Conservation (phyloP, 169 alveolate species). For the Perkinsus olseni region DNA sequence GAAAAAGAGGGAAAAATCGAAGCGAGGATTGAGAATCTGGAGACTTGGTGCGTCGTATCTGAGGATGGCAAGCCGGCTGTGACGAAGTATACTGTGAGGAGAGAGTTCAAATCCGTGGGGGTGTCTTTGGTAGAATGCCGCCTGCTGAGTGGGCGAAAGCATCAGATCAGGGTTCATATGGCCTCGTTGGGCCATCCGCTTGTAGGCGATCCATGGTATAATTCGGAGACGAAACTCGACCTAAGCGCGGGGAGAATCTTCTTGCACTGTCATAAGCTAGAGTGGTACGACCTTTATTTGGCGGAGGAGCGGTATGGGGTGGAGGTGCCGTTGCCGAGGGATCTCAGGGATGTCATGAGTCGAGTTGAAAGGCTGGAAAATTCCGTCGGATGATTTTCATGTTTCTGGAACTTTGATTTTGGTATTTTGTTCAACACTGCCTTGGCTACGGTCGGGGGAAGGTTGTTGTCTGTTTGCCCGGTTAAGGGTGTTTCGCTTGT, state of each 20-base stretch:
- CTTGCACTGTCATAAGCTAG: background rate
- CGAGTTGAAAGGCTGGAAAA: background rate
- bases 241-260: background rate
- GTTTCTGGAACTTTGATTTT: background rate
- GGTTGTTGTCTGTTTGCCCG: too few species aligned
- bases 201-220: background rate
- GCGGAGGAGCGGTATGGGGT: background rate
- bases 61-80: background rate
- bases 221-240: background rate
- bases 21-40: background rate
- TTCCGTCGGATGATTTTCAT: background rate
- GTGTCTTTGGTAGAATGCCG: slow-evolving; percentile 16
- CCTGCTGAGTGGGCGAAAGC: slow-evolving; percentile 7
- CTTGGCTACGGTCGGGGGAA: background rate
- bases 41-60: background rate
- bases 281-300: background rate
- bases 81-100: background rate
- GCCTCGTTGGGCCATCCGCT: slow-evolving; percentile 18
- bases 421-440: background rate
- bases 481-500: too few species aligned
- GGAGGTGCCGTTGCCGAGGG: background rate
- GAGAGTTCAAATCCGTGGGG: background rate
- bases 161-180: slow-evolving; percentile 11
- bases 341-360: background rate
- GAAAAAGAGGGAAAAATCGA: background rate